Conservation (phyloP, 192 early-diverging fungal species). For the Coemansia sp. region DNA sequence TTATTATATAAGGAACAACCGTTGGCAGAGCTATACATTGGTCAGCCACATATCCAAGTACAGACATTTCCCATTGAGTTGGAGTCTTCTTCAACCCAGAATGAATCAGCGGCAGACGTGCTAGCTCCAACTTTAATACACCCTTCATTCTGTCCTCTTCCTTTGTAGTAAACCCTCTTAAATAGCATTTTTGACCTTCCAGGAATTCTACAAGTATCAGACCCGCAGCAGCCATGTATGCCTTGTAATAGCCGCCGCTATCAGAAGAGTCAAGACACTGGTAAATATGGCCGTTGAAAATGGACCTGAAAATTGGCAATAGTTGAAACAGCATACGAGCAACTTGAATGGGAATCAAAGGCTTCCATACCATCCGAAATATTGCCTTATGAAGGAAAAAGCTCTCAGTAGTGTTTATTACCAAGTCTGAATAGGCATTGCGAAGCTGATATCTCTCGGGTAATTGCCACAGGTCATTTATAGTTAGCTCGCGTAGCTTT, state of each 20-base stretch:
- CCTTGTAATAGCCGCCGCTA: conserved; percentile 18
- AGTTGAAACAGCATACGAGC: conserved; percentile 7
- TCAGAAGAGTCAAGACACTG: conserved; percentile 26
- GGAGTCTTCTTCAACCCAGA: not conserved
- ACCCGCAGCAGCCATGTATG: not conserved
- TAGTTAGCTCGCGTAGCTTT: conserved; percentile 16
- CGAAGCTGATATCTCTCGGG: conserved; percentile 25
- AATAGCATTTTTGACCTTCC: not conserved
- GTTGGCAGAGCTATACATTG: not conserved
- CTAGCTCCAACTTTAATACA: not conserved
- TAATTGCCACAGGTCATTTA: conserved; percentile 29
- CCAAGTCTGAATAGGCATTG: conserved; percentile 22
- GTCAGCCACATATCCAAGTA: not conserved
- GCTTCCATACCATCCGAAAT: conserved; percentile 40
- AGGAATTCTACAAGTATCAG: not conserved
- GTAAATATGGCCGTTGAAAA: conserved; percentile 16
- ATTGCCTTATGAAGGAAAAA: conserved; percentile 40
- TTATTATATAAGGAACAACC: not conserved
- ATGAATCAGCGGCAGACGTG: not conserved
- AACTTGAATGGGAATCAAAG: conserved; percentile 32
- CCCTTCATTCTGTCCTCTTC: not conserved
- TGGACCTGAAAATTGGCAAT: not conserved
- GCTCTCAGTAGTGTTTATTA: conserved; percentile 25
- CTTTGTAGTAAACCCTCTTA: not conserved
- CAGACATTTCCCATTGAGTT: not conserved